Percentiles rank a stretch among this genome's conserved stretches.
Conservation (phyloP, 495 filamentous ascomycete genomes). For the Penicillium coffeae region DNA sequence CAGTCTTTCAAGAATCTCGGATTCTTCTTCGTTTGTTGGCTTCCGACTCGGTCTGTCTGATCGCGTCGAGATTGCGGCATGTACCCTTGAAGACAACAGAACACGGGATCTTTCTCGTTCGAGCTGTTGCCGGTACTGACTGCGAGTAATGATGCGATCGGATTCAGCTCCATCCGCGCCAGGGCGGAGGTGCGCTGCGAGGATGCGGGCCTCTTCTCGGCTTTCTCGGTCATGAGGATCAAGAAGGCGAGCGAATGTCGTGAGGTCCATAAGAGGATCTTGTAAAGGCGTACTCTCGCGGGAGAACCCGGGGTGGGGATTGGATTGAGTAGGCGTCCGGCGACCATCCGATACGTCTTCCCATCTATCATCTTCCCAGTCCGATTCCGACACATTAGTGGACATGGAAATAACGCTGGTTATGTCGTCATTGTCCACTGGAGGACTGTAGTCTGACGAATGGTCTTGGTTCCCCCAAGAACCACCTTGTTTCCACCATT, state of each 20-base stretch:
- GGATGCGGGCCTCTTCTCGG: constrained; percentile 71
- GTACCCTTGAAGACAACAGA: constrained; percentile 46
- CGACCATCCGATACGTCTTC: constrained; percentile 57
- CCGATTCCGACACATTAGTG: constrained; percentile 45
- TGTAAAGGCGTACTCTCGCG: constrained; percentile 56
- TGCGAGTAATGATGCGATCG: constrained; percentile 66
- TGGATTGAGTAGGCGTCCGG: constrained; percentile 67
- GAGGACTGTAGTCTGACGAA: constrained; percentile 64
- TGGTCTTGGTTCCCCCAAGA: constrained; percentile 79
- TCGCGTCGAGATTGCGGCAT: constrained; percentile 9
- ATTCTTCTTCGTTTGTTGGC: constrained; percentile 69
- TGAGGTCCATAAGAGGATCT: constrained; percentile 62
- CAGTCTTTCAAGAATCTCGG: constrained; percentile 72
- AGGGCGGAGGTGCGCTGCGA: constrained; percentile 74
- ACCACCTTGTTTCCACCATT: constrained; percentile 73
- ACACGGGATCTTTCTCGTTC: constrained; percentile 64
- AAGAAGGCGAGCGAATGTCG: constrained; percentile 74
- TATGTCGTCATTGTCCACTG: constrained; percentile 59
- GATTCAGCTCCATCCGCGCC: constrained; percentile 34
- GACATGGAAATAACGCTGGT: constrained; percentile 72
- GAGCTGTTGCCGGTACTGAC: constrained; percentile 62
- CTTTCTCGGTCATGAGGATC: constrained; percentile 75
- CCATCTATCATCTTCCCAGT: constrained; percentile 57
- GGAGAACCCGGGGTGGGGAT: constrained; percentile 41
- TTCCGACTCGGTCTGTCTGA: constrained; percentile 25